These are phyloP conservation scores for Zea luxurians DNA, from an alignment of 176 grass and related monocot species.

Conservation along the genomic window DNA sequence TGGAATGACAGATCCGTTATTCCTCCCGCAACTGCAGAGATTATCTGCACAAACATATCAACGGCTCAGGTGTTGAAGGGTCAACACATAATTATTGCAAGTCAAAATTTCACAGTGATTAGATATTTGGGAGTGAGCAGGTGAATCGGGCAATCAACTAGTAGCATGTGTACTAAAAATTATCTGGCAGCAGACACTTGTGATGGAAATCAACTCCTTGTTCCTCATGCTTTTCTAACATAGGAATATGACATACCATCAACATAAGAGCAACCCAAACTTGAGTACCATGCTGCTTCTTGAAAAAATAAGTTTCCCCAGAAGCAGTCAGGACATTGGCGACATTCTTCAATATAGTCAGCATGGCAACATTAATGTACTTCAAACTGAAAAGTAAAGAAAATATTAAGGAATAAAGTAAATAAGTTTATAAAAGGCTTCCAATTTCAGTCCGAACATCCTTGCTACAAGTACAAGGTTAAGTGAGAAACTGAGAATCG, in stretches of 20 bases:
- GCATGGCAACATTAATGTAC: conserved; percentile 97
- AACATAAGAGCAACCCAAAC: conserved; percentile 86
- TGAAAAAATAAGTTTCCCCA: conserved; percentile 91
- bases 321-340: conserved; percentile 94
- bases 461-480: too few relatives aligned
- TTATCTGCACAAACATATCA: too few relatives aligned
- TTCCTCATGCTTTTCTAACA: conserved; percentile 25
- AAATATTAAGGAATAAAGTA: conserved; percentile 17
- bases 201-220: neutral
- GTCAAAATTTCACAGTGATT: neutral
- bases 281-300: conserved; percentile 73
- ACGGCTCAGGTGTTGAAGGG: too few relatives aligned
- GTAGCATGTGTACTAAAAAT: neutral
- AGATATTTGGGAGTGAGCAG: neutral
- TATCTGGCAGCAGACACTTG: neutral
- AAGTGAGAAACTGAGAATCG: too few relatives aligned
- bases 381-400: conserved; percentile 73
- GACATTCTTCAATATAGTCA: conserved; percentile 93
- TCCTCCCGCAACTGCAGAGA: too few relatives aligned
- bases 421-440: neutral
- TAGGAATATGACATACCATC: conserved; percentile 63
- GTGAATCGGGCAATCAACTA: conserved; percentile 22
- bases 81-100: neutral
- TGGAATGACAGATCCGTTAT: too few relatives aligned
- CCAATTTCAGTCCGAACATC: too few relatives aligned